A percentile compares a stretch with the other conserved stretches of the same genome.
Conservation (phyloP, 2,329 filamentous ascomycete species). For the Talaromyces sp. region DNA sequence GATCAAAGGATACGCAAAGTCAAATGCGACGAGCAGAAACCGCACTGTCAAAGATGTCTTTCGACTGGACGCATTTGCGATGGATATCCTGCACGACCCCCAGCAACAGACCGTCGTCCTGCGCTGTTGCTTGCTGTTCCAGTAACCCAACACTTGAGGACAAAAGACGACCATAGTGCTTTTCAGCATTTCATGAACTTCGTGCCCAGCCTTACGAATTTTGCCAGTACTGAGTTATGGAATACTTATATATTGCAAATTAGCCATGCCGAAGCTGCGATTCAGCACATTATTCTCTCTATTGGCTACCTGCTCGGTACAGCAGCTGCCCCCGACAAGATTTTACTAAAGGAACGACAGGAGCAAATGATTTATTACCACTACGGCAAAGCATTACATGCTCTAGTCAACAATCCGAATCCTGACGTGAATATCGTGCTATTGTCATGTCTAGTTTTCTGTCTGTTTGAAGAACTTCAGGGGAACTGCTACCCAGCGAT, state of each 20-base stretch:
- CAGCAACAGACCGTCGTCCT: background rate
- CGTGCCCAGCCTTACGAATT: background rate
- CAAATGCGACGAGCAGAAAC: constrained; percentile 12
- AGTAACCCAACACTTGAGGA: background rate
- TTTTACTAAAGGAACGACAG: background rate
- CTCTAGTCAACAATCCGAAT: background rate
- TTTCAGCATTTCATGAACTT: constrained; percentile 1
- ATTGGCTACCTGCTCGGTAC: constrained; percentile 5
- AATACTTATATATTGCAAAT: constrained; percentile 9
- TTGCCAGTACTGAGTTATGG: constrained; percentile 6
- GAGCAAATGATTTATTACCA: constrained; percentile 3
- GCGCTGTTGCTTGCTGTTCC: constrained; percentile 4
- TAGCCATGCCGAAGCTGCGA: constrained; percentile 8
- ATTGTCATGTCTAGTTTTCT: constrained; percentile 4
- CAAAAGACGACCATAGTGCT: background rate
- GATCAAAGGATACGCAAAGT: constrained; percentile 8
- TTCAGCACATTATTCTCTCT: constrained; percentile 8
- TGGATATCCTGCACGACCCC: constrained; percentile 6
- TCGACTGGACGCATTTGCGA: constrained; percentile 10
- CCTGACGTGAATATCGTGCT: constrained; percentile 7
- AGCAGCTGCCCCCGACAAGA: background rate
- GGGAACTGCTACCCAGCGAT: constrained; percentile 8
- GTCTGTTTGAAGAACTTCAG: constrained; percentile 11
- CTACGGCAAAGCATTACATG: constrained; percentile 5
- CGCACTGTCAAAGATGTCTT: constrained; percentile 5